A percentile compares a stretch with the other conserved stretches of the same genome.
Evolutionary conservation across 1,284 basidiomycete genomes (phyloP).

Genomic region (Tremellales sp.): DNA sequence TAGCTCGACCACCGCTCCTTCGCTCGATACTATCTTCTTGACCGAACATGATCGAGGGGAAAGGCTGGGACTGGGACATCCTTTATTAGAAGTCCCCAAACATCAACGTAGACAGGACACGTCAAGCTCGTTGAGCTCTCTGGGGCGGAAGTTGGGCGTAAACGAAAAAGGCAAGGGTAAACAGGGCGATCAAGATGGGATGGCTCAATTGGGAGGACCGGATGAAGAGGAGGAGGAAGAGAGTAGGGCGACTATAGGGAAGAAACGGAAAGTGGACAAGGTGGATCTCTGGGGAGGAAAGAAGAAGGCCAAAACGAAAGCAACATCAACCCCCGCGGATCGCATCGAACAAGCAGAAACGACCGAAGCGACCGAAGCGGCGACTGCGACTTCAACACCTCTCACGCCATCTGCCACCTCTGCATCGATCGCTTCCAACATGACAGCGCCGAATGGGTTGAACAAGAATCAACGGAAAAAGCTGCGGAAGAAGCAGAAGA

Average conservation of each 20-base stretch:
- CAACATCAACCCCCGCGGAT: background rate
- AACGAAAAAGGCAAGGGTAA: conserved; percentile 11
- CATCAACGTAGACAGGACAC: conserved; percentile 8
- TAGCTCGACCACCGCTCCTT: background rate
- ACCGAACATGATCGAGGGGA: conserved; percentile 19
- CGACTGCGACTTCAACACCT: background rate
- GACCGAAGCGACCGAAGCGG: background rate
- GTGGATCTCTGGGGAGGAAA: conserved; percentile 23
- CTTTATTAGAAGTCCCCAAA: conserved; percentile 17
- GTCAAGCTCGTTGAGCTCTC: conserved; percentile 4
- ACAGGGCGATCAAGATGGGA: conserved; percentile 5
- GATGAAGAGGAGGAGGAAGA: conserved; percentile 26
- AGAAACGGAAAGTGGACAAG: conserved; percentile 11
- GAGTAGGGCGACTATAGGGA: conserved; percentile 17
- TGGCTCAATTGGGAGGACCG: background rate
- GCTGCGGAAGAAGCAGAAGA: conserved; percentile 2
- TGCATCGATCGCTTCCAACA: conserved; percentile 15
- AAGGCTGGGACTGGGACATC: conserved; percentile 37
- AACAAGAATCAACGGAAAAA: background rate
- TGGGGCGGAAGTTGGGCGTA: conserved; percentile 10
- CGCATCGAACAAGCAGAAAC: background rate
- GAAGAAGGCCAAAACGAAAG: conserved; percentile 23
- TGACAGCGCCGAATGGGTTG: background rate
- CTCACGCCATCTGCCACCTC: conserved; percentile 5
- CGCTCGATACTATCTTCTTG: too few relatives aligned